These are phyloP conservation scores for Forsythia viridissima DNA, from an alignment of 257 asterid species.

Conservation along the genomic window DNA sequence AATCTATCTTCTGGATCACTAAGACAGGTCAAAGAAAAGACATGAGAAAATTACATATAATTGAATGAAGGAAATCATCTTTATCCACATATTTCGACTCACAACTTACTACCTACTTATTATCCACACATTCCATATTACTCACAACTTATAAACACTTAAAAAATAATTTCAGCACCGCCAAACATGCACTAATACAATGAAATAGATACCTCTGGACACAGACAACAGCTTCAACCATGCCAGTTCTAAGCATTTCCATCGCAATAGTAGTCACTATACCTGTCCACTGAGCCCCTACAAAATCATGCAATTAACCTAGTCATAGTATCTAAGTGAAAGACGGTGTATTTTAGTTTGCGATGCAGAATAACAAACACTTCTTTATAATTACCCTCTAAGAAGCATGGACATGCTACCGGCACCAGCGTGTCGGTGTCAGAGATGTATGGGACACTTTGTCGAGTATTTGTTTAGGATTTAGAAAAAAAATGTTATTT, in stretches of 20 bases:
- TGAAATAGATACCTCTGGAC: slow-evolving; percentile 72
- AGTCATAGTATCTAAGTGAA: slow-evolving; percentile 9
- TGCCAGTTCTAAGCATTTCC: slow-evolving; percentile 90
- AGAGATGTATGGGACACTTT: too few relatives aligned
- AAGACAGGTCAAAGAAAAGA: slow-evolving; percentile 23
- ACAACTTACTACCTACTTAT: too few relatives aligned
- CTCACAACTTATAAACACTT: too few relatives aligned
- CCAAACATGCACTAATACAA: neutral
- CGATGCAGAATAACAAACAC: neutral
- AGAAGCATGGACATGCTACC: too few relatives aligned
- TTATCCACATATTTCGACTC: neutral
- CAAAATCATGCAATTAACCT: slow-evolving; percentile 12
- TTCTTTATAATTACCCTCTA: neutral
- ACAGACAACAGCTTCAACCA: slow-evolving; percentile 97
- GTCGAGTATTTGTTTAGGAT: too few relatives aligned
- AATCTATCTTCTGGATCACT: slow-evolving; percentile 99
- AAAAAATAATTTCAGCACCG: too few relatives aligned
- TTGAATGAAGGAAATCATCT: slow-evolving; percentile 17
- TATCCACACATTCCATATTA: too few relatives aligned
- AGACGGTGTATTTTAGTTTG: slow-evolving; percentile 5
- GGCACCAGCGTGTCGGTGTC: too few relatives aligned
- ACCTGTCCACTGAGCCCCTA: slow-evolving; percentile 99
- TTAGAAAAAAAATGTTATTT: too few relatives aligned
- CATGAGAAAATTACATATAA: slow-evolving; percentile 16
- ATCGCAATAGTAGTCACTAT: slow-evolving; percentile 96